Percentiles rank a stretch among this genome's conserved stretches.
Conservation (phyloP, 2,329 filamentous ascomycete species). For the Aureobasidium sp. region DNA sequence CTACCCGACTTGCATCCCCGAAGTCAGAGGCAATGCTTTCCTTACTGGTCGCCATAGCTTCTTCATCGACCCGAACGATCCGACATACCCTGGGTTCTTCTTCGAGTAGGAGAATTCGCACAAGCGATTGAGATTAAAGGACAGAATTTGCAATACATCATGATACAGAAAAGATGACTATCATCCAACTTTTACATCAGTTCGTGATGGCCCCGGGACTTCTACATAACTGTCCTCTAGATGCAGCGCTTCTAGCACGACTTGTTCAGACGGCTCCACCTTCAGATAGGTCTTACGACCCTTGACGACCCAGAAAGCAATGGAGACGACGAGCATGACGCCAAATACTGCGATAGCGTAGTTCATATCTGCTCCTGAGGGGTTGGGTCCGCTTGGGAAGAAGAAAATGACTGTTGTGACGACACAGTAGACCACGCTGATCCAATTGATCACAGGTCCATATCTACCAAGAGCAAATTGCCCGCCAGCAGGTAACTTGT, state of each 20-base stretch:
- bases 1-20: neutral
- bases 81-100: conserved; percentile 10
- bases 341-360: conserved; percentile 50
- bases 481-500: conserved; percentile 39
- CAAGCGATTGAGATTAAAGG: neutral
- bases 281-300: conserved; percentile 32
- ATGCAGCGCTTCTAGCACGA: neutral
- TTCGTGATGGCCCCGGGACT: neutral
- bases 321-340: conserved; percentile 43
- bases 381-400: conserved; percentile 40
- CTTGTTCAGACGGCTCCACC: neutral
- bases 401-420: conserved; percentile 49
- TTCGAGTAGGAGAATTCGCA: neutral
- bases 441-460: conserved; percentile 23
- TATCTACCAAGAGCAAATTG: conserved; percentile 36
- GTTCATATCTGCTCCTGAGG: conserved; percentile 44
- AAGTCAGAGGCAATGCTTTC: conserved; percentile 7
- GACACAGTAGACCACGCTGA: conserved; percentile 43
- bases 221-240: neutral
- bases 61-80: conserved; percentile 9
- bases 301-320: conserved; percentile 43
- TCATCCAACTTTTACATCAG: neutral
- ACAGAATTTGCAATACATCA: neutral
- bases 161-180: neutral
- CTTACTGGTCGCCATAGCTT: conserved; percentile 5